Evolutionary conservation across 176 grass and related monocot genomes (phyloP).

Genomic region (Triticum dicoccoides): DNA sequence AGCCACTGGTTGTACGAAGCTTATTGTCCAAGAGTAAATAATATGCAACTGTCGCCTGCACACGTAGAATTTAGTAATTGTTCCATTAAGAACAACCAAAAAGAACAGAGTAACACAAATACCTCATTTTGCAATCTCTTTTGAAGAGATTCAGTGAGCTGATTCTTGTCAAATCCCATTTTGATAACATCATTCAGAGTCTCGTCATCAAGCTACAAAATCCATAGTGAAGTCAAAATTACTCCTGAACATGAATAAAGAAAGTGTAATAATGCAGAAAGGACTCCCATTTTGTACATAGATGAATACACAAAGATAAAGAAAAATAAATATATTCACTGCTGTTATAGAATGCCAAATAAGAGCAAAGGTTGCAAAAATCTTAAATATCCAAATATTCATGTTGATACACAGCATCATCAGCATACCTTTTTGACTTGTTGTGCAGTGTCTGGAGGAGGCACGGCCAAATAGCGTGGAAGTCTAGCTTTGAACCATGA

Average conservation of each 20-base stretch:
- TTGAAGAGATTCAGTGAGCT: conserved; percentile 71
- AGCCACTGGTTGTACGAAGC: conserved; percentile 69
- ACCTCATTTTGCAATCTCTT: conserved; percentile 92
- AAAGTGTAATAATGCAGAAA: neutral
- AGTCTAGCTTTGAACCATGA: conserved; percentile 67
- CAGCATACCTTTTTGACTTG: conserved; percentile 76
- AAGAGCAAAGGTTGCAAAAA: neutral
- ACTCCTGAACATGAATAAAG: neutral
- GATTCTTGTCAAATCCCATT: conserved; percentile 84
- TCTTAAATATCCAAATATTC: neutral
- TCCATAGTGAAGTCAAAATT: conserved; percentile 14
- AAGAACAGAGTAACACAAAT: conserved; percentile 13
- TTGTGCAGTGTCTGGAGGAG: conserved; percentile 72
- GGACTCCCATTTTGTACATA: neutral
- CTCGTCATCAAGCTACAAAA: conserved; percentile 82
- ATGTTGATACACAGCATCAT: conserved; percentile 13
- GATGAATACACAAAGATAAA: neutral
- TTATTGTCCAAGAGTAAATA: conserved; percentile 95
- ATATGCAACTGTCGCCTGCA: conserved; percentile 90
- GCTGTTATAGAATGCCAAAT: neutral
- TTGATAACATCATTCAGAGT: conserved; percentile 80
- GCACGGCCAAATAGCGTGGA: conserved; percentile 68
- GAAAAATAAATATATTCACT: neutral
- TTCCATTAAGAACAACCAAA: neutral
- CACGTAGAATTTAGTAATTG: conserved; percentile 22